phyloP scores from a whole-genome alignment of 495 filamentous ascomycete genomes.

The Daldinia vernicosa region DNA sequence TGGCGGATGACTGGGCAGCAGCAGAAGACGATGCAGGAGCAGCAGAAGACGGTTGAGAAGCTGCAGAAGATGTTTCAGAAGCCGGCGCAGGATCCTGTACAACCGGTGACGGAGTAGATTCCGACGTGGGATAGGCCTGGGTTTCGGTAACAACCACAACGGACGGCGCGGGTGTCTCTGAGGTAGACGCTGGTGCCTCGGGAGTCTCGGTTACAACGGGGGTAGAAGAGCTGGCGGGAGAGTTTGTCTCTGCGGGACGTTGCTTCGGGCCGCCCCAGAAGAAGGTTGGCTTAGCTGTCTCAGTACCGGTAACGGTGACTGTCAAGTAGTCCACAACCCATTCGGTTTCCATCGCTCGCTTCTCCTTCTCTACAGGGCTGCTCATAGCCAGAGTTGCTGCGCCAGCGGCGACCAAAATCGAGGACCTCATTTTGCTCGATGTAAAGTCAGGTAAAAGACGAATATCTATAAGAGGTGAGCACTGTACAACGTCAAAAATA shows the following conservation, averaged over 20 bases:
- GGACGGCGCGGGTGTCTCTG: conserved; percentile 8
- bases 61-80: too few relatives aligned
- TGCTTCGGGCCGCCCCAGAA: conserved; percentile 18
- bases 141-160: conserved; percentile 40
- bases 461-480: conserved; percentile 34
- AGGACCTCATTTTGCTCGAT: conserved; percentile 71
- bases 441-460: conserved; percentile 15
- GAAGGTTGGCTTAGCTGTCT: conserved; percentile 40
- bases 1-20: conserved; percentile 22
- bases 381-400: conserved; percentile 69
- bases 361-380: conserved; percentile 65
- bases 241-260: conserved; percentile 3
- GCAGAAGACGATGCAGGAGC: neutral
- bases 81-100: conserved; percentile 3
- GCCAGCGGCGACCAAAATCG: conserved; percentile 67
- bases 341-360: conserved; percentile 64
- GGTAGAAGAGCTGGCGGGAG: neutral
- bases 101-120: neutral
- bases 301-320: conserved; percentile 60
- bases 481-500: conserved; percentile 20
- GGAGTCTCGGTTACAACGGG: conserved; percentile 34
- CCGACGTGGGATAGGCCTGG: neutral
- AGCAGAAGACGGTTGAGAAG: neutral
- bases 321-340: conserved; percentile 68
- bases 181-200: conserved; percentile 21